phyloP scores from a whole-genome alignment of 1,284 basidiomycete species.

The Anthracocystis walkeri region DNA sequence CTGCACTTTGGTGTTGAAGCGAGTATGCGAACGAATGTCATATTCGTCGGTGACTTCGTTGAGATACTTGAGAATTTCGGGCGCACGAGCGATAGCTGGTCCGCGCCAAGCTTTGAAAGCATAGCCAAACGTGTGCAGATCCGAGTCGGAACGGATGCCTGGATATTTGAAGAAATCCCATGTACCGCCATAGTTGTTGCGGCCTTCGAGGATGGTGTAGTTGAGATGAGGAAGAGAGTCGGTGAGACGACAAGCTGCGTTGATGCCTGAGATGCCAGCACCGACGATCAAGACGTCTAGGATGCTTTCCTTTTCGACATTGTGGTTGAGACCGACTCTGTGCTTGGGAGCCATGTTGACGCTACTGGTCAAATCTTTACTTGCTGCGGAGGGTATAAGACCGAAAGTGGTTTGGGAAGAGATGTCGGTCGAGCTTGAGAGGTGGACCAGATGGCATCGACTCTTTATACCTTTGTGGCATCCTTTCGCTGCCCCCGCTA shows the following conservation, averaged over 20 bases:
- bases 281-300: conserved; percentile 1
- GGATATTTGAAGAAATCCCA: conserved; percentile 5
- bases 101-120: conserved; percentile 5
- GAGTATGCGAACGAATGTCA: neutral
- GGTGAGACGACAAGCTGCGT: conserved; percentile 2
- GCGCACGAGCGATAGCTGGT: neutral
- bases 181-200: neutral
- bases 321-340: neutral
- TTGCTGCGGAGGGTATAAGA: neutral
- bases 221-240: neutral
- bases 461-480: neutral
- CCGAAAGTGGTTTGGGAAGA: neutral
- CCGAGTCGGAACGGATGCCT: conserved; percentile 2
- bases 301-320: neutral
- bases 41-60: neutral
- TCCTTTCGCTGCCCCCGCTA: neutral
- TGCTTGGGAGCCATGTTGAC: neutral
- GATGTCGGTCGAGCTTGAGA: neutral
- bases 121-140: conserved; percentile 4
- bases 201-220: conserved; percentile 1
- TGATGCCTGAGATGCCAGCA: conserved; percentile 3
- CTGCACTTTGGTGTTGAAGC: neutral
- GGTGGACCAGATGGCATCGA: neutral
- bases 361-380: neutral
- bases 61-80: conserved; percentile 1